A percentile compares a stretch with the other conserved stretches of the same genome.
phyloP scores from a whole-genome alignment of 106 monocot species.

The Dioscorea dumetorum region DNA sequence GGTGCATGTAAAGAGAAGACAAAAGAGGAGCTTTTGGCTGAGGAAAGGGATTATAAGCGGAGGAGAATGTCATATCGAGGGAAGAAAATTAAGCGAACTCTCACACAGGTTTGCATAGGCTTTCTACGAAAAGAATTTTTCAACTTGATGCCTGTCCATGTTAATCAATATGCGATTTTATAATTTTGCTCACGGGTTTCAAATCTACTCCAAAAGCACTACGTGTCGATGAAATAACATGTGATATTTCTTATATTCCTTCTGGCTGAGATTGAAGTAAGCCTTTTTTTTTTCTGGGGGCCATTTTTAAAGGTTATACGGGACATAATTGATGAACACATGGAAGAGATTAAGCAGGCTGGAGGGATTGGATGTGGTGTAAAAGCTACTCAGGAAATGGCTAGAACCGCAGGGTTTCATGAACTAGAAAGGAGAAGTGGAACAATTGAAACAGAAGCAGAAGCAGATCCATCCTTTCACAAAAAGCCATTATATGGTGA shows the following conservation, averaged over 20 bases:
- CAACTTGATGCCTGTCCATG: background rate
- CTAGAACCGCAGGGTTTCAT: conserved; percentile 1
- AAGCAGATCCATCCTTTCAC: conserved; percentile 2
- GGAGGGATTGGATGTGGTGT: conserved; percentile 60
- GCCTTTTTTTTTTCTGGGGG: background rate
- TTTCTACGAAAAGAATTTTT: background rate
- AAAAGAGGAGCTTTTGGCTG: conserved; percentile 89
- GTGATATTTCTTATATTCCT: background rate
- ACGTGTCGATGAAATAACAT: background rate
- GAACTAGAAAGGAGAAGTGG: conserved; percentile 4
- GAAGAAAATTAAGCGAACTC: conserved; percentile 83
- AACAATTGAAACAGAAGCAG: conserved; percentile 7
- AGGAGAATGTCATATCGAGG: conserved; percentile 97
- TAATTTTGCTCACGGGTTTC: background rate
- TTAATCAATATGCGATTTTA: background rate
- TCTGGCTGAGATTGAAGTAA: background rate
- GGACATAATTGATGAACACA: conserved; percentile 94
- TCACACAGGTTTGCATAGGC: conserved; percentile 38
- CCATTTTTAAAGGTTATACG: conserved; percentile 49
- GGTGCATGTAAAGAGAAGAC: conserved; percentile 53
- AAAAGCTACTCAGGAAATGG: conserved; percentile 17
- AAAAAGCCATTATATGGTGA: conserved; percentile 11
- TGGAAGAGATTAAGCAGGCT: conserved; percentile 74
- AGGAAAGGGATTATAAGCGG: conserved; percentile 96
- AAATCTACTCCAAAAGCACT: background rate